These are phyloP conservation scores for Alternaria conjuncta DNA, from an alignment of 2,329 filamentous ascomycete genomes.

Conservation along the genomic window DNA sequence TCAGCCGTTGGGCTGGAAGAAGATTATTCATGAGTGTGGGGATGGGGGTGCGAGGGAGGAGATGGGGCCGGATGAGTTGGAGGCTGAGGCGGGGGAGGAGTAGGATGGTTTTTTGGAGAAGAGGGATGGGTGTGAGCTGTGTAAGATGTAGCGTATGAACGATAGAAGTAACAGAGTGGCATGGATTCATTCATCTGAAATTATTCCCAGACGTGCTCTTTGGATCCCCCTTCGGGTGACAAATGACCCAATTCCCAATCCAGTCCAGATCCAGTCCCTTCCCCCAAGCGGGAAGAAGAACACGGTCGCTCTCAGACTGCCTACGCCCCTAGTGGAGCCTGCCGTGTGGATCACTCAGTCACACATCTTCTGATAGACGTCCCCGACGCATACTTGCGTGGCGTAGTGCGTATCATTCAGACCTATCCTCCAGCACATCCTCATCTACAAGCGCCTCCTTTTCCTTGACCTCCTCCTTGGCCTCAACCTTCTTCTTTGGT, in stretches of 20 bases:
- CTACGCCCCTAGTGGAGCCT: neutral
- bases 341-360: neutral
- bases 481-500: conserved; percentile 17
- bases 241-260: neutral
- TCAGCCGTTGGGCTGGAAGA: conserved; percentile 63
- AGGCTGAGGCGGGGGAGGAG: conserved; percentile 33
- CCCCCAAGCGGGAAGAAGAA: neutral
- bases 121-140: neutral
- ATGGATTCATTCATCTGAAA: neutral
- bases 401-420: no score
- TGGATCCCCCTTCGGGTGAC: neutral
- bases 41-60: conserved; percentile 45
- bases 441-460: conserved; percentile 2
- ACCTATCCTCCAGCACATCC: neutral
- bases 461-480: conserved; percentile 7
- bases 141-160: neutral
- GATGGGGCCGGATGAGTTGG: conserved; percentile 34
- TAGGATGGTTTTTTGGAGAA: neutral
- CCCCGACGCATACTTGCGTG: neutral
- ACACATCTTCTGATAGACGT: neutral
- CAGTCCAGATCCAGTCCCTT: neutral
- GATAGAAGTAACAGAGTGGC: neutral
- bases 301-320: neutral
- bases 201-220: neutral
- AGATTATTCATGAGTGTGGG: conserved; percentile 61